Evolutionary conservation across 176 grass and related monocot species (phyloP).

Genomic region (Juncus inflexus): DNA sequence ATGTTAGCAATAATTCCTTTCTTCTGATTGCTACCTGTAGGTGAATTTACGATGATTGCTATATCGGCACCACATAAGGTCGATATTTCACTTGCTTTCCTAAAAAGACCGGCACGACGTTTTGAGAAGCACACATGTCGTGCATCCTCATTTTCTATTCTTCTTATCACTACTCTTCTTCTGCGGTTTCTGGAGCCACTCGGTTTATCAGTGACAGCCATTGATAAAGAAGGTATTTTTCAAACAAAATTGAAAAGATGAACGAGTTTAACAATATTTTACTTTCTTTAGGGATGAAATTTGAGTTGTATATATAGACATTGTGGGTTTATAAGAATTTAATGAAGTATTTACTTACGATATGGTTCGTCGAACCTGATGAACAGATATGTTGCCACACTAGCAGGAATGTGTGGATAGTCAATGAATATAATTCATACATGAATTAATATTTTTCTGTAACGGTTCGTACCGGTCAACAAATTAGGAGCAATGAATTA

Average conservation of each 20-base stretch:
- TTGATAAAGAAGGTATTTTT: neutral
- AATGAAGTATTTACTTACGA: too few species aligned
- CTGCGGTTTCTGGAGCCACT: neutral
- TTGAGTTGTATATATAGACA: too few species aligned
- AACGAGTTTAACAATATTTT: neutral
- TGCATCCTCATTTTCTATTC: slow-evolving; percentile 2
- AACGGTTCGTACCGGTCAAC: too few species aligned
- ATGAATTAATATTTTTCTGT: too few species aligned
- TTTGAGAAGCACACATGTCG: slow-evolving; percentile 22
- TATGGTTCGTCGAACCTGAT: too few species aligned
- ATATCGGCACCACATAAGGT: slow-evolving; percentile 23
- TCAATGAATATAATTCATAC: too few species aligned
- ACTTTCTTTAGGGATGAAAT: too few species aligned
- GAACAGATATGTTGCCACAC: too few species aligned
- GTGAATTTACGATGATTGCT: slow-evolving; percentile 13
- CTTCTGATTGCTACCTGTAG: neutral
- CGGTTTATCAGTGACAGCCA: neutral
- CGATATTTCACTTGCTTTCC: slow-evolving; percentile 7
- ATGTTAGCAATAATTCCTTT: too few species aligned
- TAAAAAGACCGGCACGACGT: slow-evolving; percentile 1
- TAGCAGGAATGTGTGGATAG: too few species aligned
- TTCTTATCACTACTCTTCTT: slow-evolving; percentile 1
- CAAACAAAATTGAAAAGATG: neutral
- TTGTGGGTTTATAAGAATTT: too few species aligned
- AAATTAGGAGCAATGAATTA: too few species aligned